These are phyloP conservation scores for Alternaria gansuensis DNA, from an alignment of 2,329 filamentous ascomycete genomes.

Conservation along the genomic window DNA sequence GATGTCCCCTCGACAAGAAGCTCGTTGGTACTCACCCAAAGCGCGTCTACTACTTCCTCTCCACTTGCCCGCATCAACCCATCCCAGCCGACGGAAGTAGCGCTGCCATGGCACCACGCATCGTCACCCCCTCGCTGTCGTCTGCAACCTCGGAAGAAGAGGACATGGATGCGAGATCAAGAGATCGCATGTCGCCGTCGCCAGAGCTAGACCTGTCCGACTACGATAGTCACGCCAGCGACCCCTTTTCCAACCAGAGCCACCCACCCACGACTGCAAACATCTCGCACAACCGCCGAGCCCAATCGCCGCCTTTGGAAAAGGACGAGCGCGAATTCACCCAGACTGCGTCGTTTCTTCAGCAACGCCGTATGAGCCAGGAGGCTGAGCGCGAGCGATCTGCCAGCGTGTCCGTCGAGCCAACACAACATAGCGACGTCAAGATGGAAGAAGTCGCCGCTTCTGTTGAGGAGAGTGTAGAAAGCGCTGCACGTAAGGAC, in stretches of 20 bases:
- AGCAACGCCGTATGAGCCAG: conserved; percentile 61
- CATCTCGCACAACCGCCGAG: conserved; percentile 69
- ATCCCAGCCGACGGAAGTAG: conserved; percentile 73
- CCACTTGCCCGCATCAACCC: conserved; percentile 82
- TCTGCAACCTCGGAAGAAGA: conserved; percentile 76
- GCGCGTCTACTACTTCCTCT: conserved; percentile 95
- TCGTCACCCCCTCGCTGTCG: conserved; percentile 88
- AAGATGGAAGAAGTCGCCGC: conserved; percentile 52
- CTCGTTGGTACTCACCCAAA: conserved; percentile 91
- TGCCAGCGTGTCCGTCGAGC: conserved; percentile 51
- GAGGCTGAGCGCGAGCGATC: conserved; percentile 54
- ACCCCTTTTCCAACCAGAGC: conserved; percentile 66
- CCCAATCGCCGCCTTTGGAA: conserved; percentile 87
- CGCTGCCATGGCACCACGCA: conserved; percentile 61
- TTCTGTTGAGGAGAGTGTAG: conserved; percentile 57
- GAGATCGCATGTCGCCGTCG: conserved; percentile 80
- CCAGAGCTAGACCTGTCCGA: conserved; percentile 94
- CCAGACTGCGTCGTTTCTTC: conserved; percentile 88
- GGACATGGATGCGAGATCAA: conserved; percentile 66
- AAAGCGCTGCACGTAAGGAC: conserved; percentile 61
- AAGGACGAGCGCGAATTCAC: conserved; percentile 97
- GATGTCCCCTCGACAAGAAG: conserved; percentile 91
- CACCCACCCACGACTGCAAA: conserved; percentile 54
- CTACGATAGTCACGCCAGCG: conserved; percentile 72
- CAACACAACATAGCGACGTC: conserved; percentile 39